Evolutionary conservation across 345 rosid species (phyloP).

Genomic region (Microthlaspi erraticum): DNA sequence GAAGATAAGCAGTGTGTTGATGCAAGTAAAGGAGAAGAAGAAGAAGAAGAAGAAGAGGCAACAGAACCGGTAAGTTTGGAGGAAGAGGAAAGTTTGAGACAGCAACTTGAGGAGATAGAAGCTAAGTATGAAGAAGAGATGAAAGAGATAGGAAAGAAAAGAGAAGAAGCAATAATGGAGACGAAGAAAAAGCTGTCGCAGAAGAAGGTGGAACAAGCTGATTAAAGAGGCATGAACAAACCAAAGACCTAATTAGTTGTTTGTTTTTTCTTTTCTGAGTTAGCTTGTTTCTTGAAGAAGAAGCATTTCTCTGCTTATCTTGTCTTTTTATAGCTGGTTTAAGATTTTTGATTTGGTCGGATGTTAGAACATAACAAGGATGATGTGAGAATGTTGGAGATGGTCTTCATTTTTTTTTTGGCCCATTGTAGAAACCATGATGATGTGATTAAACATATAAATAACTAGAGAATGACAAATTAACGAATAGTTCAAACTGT

Average conservation of each 20-base stretch:
- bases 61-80: slow-evolving; percentile 43
- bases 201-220: slow-evolving; percentile 45
- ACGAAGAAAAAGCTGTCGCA: slow-evolving; percentile 49
- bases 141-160: slow-evolving; percentile 60
- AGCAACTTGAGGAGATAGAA: slow-evolving; percentile 66
- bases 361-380: slow-evolving; percentile 1
- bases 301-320: slow-evolving; percentile 9
- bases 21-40: slow-evolving; percentile 39
- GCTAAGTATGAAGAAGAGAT: slow-evolving; percentile 61
- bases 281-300: neutral
- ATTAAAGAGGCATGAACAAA: slow-evolving; percentile 19
- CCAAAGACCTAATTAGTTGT: neutral
- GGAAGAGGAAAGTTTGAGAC: slow-evolving; percentile 52
- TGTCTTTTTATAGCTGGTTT: neutral
- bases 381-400: neutral
- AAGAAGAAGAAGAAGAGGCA: slow-evolving; percentile 33
- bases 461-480: too few species aligned
- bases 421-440: too few species aligned
- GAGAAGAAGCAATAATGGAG: slow-evolving; percentile 71
- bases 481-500: too few species aligned
- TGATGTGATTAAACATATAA: too few species aligned
- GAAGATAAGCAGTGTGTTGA: slow-evolving; percentile 35
- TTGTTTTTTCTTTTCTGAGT: neutral
- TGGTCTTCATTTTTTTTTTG: neutral
- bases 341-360: neutral